A percentile compares a stretch with the other conserved stretches of the same genome.
Conservation (phyloP, 2,329 filamentous ascomycete genomes). For the Alternaria arbusti region DNA sequence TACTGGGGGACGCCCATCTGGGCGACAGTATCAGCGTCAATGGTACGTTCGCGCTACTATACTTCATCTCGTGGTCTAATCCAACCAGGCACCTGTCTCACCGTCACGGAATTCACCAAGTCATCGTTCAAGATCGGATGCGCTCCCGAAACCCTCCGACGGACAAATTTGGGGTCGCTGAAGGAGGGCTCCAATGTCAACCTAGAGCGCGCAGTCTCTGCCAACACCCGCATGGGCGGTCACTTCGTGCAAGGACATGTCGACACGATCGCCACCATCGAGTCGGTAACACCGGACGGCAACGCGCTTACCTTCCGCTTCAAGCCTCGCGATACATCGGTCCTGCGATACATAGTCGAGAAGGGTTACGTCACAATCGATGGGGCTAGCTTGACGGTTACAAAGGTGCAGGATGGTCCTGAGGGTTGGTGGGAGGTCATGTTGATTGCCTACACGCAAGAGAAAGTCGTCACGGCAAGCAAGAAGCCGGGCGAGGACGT, state of each 20-base stretch:
- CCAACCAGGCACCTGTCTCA: slow-evolving; percentile 77
- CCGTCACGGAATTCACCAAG: slow-evolving; percentile 75
- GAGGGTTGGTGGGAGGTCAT: slow-evolving; percentile 94
- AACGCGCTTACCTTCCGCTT: slow-evolving; percentile 90
- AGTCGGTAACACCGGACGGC: slow-evolving; percentile 77
- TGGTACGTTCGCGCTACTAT: slow-evolving; percentile 56
- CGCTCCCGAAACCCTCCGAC: slow-evolving; percentile 91
- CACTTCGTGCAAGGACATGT: slow-evolving; percentile 99
- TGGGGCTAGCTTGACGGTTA: slow-evolving; percentile 92
- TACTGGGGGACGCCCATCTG: slow-evolving; percentile 81
- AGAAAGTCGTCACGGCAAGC: slow-evolving; percentile 80
- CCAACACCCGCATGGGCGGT: slow-evolving; percentile 93
- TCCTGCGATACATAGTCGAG: slow-evolving; percentile 89
- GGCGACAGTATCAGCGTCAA: slow-evolving; percentile 97
- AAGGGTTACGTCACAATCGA: slow-evolving; percentile 97
- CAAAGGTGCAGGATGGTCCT: slow-evolving; percentile 77
- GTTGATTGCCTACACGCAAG: slow-evolving; percentile 96
- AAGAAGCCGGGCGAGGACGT: slow-evolving; percentile 83
- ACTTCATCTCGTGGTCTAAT: background rate
- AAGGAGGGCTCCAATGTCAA: slow-evolving; percentile 74
- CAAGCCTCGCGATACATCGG: slow-evolving; percentile 69
- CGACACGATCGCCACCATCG: slow-evolving; percentile 82
- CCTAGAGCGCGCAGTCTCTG: slow-evolving; percentile 90
- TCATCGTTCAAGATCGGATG: slow-evolving; percentile 85
- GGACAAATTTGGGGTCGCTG: slow-evolving; percentile 89